Evolutionary conservation across 177 flowering plant species (phyloP), one percentile per base, ranked within the genome.

Genomic region (Tripterygium wilfordii): DNA sequence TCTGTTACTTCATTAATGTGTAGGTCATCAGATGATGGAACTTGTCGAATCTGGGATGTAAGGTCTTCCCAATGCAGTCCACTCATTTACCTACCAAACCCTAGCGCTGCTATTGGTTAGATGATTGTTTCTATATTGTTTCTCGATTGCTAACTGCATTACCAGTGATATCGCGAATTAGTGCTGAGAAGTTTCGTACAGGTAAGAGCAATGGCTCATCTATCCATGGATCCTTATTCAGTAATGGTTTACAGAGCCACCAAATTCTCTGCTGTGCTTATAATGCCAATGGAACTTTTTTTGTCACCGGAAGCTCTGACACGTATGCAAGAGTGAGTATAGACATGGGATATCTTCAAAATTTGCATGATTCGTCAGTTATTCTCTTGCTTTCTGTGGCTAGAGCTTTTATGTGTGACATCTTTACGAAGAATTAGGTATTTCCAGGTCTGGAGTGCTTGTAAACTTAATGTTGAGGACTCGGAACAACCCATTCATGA

Each of bases 261-360:
- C 96, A 78, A 57, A 82, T 94, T 45, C 49, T 90, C 20, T 94
- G 99, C 41, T 94, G 99, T 64, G 83, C 96, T 15, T 94, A 58
- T 69, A 94, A 94, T 80, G 95, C 96, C 40, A 85, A 68, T 69
- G 99, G 99, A 62, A 87, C 96, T 51, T 80, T 85, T 52, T 94
- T 94, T 77, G 99, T 94, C 48, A 89, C 99, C 48, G 99, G 99
- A 36, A 89, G 99, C 73, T 89, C 99, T 36, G 99, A 94, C 59
- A 85, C 85, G 62, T 79, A 48, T 60, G 99, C 99, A 19, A 81
- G 99, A 97, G 99, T 94, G n/a, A n/a, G n/a, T n/a, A n/a, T n/a
- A n/a, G n/a, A n/a, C n/a, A n/a, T n/a, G n/a, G n/a, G n/a, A n/a
- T n/a, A n/a, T n/a, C n/a, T n/a, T n/a, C n/a, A n/a, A n/a, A n/a